A percentile compares a stretch with the other conserved stretches of the same genome.
These are phyloP conservation scores for Saksenaea vasiformis DNA, from an alignment of 371 early-diverging fungal species.

Conservation along the genomic window DNA sequence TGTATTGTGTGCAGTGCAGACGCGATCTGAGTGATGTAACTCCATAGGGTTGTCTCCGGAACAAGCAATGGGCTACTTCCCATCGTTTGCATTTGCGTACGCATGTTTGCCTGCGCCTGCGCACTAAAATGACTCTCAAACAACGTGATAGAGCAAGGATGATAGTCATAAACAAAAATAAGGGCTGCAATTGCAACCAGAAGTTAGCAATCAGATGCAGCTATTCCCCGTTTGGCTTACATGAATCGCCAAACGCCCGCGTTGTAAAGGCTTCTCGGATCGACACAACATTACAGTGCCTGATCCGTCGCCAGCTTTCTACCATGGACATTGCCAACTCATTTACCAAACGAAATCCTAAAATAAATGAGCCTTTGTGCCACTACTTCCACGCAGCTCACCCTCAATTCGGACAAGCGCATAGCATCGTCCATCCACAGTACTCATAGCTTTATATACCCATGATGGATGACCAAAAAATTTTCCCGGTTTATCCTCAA, in stretches of 20 bases:
- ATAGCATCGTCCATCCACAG: conserved; percentile 84
- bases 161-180: conserved; percentile 88
- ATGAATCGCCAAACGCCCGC: conserved; percentile 92
- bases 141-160: conserved; percentile 82
- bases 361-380: neutral
- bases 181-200: conserved; percentile 49
- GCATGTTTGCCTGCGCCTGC: conserved; percentile 53
- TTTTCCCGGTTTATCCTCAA: conserved; percentile 58
- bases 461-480: conserved; percentile 79
- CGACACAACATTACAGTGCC: conserved; percentile 84
- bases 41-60: conserved; percentile 84
- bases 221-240: conserved; percentile 37
- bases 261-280: conserved; percentile 95
- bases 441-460: conserved; percentile 83
- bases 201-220: neutral
- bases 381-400: conserved; percentile 7
- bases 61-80: conserved; percentile 44
- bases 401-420: conserved; percentile 83
- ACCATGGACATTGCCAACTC: conserved; percentile 79
- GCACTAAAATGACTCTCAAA: conserved; percentile 67
- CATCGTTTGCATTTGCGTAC: conserved; percentile 38
- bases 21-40: conserved; percentile 82
- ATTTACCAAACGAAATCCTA: conserved; percentile 74
- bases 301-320: conserved; percentile 83
- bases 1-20: conserved; percentile 87